phyloP scores from a whole-genome alignment of 2,329 filamentous ascomycete species.

The Xylariaceae sp. region DNA sequence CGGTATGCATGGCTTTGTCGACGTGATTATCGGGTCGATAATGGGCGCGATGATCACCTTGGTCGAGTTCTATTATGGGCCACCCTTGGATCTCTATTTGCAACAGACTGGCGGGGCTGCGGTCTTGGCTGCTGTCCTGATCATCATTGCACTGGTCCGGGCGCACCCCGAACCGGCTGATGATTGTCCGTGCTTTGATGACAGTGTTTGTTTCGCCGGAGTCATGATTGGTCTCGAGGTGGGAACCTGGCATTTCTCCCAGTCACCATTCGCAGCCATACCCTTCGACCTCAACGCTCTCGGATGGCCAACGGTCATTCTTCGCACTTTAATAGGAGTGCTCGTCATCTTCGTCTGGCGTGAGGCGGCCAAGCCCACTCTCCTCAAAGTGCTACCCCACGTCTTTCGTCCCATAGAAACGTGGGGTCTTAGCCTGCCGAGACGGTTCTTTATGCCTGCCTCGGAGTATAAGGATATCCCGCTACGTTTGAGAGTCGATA shows the following conservation, averaged over 20 bases:
- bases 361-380: conserved; percentile 76
- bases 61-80: conserved; percentile 55
- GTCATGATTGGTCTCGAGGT: conserved; percentile 80
- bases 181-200: conserved; percentile 94
- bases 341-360: conserved; percentile 84
- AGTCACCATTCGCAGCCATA: conserved; percentile 43
- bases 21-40: conserved; percentile 74
- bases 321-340: conserved; percentile 73
- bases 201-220: conserved; percentile 87
- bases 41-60: conserved; percentile 64
- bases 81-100: conserved; percentile 65
- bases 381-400: conserved; percentile 74
- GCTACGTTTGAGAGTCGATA: conserved; percentile 66
- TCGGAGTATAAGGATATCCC: conserved; percentile 84
- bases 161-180: conserved; percentile 95
- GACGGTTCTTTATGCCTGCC: conserved; percentile 85
- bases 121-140: conserved; percentile 56
- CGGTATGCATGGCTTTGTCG: conserved; percentile 96
- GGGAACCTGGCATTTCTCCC: conserved; percentile 76
- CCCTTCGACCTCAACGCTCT: conserved; percentile 62
- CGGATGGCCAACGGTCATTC: conserved; percentile 56
- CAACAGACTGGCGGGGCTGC: conserved; percentile 58
- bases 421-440: conserved; percentile 70
- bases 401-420: conserved; percentile 82
- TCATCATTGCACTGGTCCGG: conserved; percentile 71